Percentiles rank a stretch among this genome's conserved stretches.
Conservation (phyloP, 345 rosid species). For the Balakata baccata region DNA sequence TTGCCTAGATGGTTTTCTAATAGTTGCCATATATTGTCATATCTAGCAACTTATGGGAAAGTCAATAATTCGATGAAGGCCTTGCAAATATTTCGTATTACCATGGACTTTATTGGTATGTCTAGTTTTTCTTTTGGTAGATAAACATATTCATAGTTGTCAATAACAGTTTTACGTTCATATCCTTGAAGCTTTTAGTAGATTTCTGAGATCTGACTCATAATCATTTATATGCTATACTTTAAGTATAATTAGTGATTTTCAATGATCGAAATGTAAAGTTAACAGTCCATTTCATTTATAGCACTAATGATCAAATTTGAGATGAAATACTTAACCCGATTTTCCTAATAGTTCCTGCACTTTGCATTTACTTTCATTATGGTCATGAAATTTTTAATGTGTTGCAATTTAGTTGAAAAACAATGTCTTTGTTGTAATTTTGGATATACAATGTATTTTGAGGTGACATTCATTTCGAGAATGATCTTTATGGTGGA, state of each 20-base stretch:
- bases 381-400: background rate
- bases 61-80: conserved; percentile 62
- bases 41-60: conserved; percentile 56
- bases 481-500: no score
- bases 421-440: background rate
- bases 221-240: background rate
- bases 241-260: background rate
- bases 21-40: conserved; percentile 69
- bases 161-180: background rate
- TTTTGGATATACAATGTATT: background rate
- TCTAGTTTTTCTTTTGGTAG: conserved; percentile 4
- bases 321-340: background rate
- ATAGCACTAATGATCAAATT: background rate
- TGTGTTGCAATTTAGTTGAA: background rate
- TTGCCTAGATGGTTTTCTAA: conserved; percentile 76
- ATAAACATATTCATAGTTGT: background rate
- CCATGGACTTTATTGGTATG: conserved; percentile 75
- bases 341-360: background rate
- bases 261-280: background rate
- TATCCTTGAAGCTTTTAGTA: background rate
- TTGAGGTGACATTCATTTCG: background rate
- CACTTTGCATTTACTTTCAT: background rate
- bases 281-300: background rate
- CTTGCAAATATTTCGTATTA: conserved; percentile 65
- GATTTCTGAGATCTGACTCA: background rate